A percentile compares a stretch with the other conserved stretches of the same genome.
Conservation (phyloP, 1,139 yeast genomes). For the Magnusiomyces tetraspermus region DNA sequence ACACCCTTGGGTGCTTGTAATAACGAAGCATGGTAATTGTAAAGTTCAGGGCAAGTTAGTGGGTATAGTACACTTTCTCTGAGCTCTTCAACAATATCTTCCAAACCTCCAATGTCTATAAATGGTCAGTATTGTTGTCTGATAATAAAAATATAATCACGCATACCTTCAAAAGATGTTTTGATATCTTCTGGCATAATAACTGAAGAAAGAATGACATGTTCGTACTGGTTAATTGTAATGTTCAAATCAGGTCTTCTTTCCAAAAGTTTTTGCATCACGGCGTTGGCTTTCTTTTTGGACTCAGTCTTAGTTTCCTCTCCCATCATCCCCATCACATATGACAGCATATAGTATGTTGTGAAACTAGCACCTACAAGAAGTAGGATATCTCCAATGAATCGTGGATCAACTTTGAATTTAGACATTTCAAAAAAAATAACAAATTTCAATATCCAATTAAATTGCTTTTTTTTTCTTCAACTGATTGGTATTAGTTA, state of each 20-base stretch:
- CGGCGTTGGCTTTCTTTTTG: slow-evolving; percentile 55
- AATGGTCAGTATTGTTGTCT: not conserved
- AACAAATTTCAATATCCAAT: too few species aligned
- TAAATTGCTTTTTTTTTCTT: too few species aligned
- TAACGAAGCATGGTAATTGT: slow-evolving; percentile 52
- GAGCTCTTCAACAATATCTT: slow-evolving; percentile 68
- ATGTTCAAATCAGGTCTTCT: slow-evolving; percentile 53
- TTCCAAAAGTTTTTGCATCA: slow-evolving; percentile 50
- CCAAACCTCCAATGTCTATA: slow-evolving; percentile 81
- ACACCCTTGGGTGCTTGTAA: slow-evolving; percentile 93
- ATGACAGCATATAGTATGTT: slow-evolving; percentile 59
- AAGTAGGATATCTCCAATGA: slow-evolving; percentile 54
- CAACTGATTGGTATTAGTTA: too few species aligned
- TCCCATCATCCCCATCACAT: slow-evolving; percentile 29
- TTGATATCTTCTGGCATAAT: slow-evolving; percentile 77
- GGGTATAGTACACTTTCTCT: slow-evolving; percentile 86
- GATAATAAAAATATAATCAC: not conserved
- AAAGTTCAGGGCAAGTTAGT: slow-evolving; percentile 62
- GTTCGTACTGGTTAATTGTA: slow-evolving; percentile 67
- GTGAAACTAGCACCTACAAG: slow-evolving; percentile 79
- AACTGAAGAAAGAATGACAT: slow-evolving; percentile 62
- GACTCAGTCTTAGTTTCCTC: slow-evolving; percentile 37
- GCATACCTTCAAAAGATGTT: slow-evolving; percentile 52
- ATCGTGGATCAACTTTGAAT: slow-evolving; percentile 21
- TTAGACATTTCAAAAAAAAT: slow-evolving; percentile 15